Percentiles rank a stretch among this genome's conserved stretches.
Evolutionary conservation across 2,329 filamentous ascomycete species (phyloP).

Genomic region (Dryadomyces quercivorus): DNA sequence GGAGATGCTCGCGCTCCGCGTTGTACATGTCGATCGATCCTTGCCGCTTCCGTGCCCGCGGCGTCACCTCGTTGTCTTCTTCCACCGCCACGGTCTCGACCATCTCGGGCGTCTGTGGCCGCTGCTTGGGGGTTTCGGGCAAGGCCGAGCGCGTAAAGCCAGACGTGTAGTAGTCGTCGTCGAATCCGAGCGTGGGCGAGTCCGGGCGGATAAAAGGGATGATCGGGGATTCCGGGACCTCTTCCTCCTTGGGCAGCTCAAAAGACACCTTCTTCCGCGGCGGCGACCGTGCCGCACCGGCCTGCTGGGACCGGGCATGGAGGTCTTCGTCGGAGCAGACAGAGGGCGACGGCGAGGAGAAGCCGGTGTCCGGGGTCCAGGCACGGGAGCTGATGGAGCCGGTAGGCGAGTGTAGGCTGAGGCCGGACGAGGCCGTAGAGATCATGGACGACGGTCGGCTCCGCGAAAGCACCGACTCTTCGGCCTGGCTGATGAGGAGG

Average conservation of each 20-base stretch:
- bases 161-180: constrained; percentile 26
- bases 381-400: constrained; percentile 31
- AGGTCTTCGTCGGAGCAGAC: constrained; percentile 25
- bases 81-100: constrained; percentile 2
- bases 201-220: constrained; percentile 43
- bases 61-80: constrained; percentile 8
- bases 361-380: constrained; percentile 28
- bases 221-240: constrained; percentile 16
- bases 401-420: constrained; percentile 31
- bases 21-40: neutral
- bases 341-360: constrained; percentile 36
- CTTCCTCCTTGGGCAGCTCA: constrained; percentile 22
- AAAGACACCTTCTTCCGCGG: constrained; percentile 31
- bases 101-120: constrained; percentile 5
- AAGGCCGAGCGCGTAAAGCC: constrained; percentile 15
- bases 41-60: constrained; percentile 4
- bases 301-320: constrained; percentile 13
- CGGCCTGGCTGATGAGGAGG: constrained; percentile 32
- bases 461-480: constrained; percentile 24
- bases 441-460: constrained; percentile 23
- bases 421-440: constrained; percentile 23
- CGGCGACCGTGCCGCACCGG: constrained; percentile 7
- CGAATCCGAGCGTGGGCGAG: constrained; percentile 46
- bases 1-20: constrained; percentile 4
- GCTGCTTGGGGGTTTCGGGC: constrained; percentile 15